Percentiles rank a stretch among this genome's conserved stretches.
These are phyloP conservation scores for Pseudonitzschia delicatissima DNA, from an alignment of 108 stramenopile species.

Conservation along the genomic window DNA sequence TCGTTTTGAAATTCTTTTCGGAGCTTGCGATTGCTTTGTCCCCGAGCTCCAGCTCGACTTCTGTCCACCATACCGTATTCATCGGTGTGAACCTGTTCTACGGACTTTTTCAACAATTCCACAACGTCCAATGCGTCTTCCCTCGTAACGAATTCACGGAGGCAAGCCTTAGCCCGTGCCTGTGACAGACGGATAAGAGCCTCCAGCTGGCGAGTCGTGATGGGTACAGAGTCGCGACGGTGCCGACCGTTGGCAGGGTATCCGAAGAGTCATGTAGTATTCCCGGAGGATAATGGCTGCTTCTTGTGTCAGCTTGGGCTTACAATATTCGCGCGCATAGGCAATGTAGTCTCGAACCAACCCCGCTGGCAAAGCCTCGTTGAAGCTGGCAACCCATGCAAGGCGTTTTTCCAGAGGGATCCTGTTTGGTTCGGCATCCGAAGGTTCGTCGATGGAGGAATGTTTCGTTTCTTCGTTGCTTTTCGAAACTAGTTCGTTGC, in stretches of 20 bases:
- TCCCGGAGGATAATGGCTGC: slow-evolving; percentile 86
- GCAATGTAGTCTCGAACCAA: slow-evolving; percentile 95
- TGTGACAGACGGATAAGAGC: slow-evolving; percentile 91
- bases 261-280: slow-evolving; percentile 88
- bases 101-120: slow-evolving; percentile 74
- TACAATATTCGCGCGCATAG: slow-evolving; percentile 92
- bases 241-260: slow-evolving; percentile 49
- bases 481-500: not conserved
- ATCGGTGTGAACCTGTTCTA: slow-evolving; percentile 73
- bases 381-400: slow-evolving; percentile 70
- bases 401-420: slow-evolving; percentile 65
- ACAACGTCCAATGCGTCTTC: slow-evolving; percentile 98
- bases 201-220: slow-evolving; percentile 97
- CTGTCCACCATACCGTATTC: slow-evolving; percentile 69
- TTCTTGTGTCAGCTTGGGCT: slow-evolving; percentile 80
- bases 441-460: too few species aligned
- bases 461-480: slow-evolving; percentile 1
- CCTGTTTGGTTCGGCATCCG: slow-evolving; percentile 12
- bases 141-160: slow-evolving; percentile 84
- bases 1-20: slow-evolving; percentile 47
- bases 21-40: slow-evolving; percentile 70
- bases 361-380: slow-evolving; percentile 70
- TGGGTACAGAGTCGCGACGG: slow-evolving; percentile 79
- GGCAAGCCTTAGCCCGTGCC: slow-evolving; percentile 94
- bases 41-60: slow-evolving; percentile 68